Evolutionary conservation across 305 asterid genomes (phyloP), one percentile per base, ranked within the genome.

Genomic region (Fraxinus baroniana): DNA sequence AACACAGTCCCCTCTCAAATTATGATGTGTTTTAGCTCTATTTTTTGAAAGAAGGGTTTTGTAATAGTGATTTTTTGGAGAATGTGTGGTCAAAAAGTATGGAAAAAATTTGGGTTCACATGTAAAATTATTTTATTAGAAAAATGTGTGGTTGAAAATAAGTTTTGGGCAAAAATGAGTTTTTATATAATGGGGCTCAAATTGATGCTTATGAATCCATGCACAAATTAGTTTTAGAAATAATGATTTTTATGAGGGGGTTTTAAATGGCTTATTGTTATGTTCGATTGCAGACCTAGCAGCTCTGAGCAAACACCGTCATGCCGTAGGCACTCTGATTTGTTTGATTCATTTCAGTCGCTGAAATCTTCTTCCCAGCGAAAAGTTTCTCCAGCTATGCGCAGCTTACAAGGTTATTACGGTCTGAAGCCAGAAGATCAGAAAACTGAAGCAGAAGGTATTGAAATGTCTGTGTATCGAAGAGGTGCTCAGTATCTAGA

Each of bases 261-360:
- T 73, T 36, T 49, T 30, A 24, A 7, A 35, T 82, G 39, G 74
- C 81, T 80, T 77, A 82, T 68, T 74, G 28, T 76, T 35, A 30
- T 74, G 18, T 78, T 6, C 20, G 26, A 41, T 76, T 87, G 87
- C 92, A 94, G 99, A 87, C 87, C 91, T 84, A 84, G 86, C 88
- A 90, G 91, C 88, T 88, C 90, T 37, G 94, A 91, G 84, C 88
- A 80, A 82, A 81, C 89, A 33, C 86, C 87, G 32, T 36, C 90
- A 83, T 64, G 36, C 79, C 91, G 84, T 52, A 85, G 93, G 80
- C 90, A 94, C 78, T 90, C 94, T 32, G 96, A 94, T 88, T 55
- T 95, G 26, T 94, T 95, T 15, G 97, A 91, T 86, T 91, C 99
- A 20, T 92, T 95, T 84, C 97, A 90, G 84, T 94, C 99, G 0